phyloP scores from a whole-genome alignment of 257 asterid genomes.

The Prunella vulgaris region DNA sequence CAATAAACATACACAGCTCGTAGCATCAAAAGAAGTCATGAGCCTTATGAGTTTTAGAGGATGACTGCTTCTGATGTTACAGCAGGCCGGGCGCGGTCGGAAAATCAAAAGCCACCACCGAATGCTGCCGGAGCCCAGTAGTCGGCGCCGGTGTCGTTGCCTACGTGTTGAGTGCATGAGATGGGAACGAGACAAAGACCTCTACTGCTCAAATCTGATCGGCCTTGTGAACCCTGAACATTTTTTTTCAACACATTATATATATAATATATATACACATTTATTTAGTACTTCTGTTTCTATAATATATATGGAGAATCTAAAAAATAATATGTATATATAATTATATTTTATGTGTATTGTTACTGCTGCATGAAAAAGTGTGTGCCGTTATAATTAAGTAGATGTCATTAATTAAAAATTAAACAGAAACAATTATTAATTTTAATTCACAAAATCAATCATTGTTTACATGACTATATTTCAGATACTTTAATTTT shows the following conservation, averaged over 20 bases:
- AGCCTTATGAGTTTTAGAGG: constrained; percentile 16
- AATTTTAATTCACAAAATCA: neutral
- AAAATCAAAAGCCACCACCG: constrained; percentile 38
- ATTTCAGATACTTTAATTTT: neutral
- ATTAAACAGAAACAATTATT: too few relatives aligned
- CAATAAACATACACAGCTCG: constrained; percentile 20
- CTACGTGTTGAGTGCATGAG: constrained; percentile 67
- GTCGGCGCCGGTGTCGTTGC: constrained; percentile 52
- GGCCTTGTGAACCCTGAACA: constrained; percentile 36
- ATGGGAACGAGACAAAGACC: constrained; percentile 84
- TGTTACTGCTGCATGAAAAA: too few relatives aligned
- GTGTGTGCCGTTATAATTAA: too few relatives aligned
- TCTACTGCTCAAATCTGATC: constrained; percentile 57
- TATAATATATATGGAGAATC: too few relatives aligned
- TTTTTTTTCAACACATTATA: too few relatives aligned
- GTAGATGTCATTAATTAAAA: too few relatives aligned
- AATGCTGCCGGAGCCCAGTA: constrained; percentile 49
- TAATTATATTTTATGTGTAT: too few relatives aligned
- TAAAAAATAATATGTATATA: too few relatives aligned
- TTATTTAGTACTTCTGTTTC: too few relatives aligned
- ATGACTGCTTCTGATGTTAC: constrained; percentile 50
- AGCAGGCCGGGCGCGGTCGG: neutral
- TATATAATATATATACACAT: neutral
- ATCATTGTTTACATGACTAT: neutral
- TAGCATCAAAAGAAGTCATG: constrained; percentile 46